Conservation (phyloP, 805 yeast genomes). For the Sugiyamaella mastotermitis region DNA sequence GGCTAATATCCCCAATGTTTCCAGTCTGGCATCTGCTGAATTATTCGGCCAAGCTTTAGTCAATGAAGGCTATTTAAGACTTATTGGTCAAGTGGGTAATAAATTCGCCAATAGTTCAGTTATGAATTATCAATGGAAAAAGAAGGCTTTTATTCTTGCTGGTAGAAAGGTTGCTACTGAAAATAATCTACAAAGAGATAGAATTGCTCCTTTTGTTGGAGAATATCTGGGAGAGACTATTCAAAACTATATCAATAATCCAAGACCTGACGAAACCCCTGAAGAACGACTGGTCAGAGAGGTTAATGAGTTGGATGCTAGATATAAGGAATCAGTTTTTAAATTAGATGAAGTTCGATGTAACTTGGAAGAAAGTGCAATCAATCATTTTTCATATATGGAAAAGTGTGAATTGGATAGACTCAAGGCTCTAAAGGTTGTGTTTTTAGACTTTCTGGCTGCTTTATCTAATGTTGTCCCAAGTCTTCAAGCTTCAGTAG, state of each 20-base stretch:
- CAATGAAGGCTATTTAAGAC: constrained; percentile 50
- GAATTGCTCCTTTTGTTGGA: constrained; percentile 24
- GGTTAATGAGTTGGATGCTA: constrained; percentile 50
- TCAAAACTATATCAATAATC: constrained; percentile 21
- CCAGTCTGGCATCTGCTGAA: constrained; percentile 55
- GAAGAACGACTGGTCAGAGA: constrained; percentile 50
- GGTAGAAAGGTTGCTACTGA: constrained; percentile 23
- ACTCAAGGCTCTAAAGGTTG: constrained; percentile 67
- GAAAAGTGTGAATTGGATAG: constrained; percentile 80
- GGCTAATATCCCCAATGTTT: constrained; percentile 34
- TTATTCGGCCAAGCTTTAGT: constrained; percentile 67
- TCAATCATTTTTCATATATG: constrained; percentile 70
- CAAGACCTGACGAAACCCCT: constrained; percentile 43
- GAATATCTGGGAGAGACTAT: constrained; percentile 27
- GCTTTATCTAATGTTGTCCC: constrained; percentile 57
- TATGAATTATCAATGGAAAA: constrained; percentile 77
- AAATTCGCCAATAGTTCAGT: constrained; percentile 69
- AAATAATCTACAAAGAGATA: constrained; percentile 4
- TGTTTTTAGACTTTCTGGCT: constrained; percentile 64
- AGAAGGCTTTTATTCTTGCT: constrained; percentile 54
- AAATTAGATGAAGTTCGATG: constrained; percentile 63
- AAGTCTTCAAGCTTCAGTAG: constrained; percentile 51
- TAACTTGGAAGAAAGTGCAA: constrained; percentile 60
- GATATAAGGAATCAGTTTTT: constrained; percentile 48
- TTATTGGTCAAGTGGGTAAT: constrained; percentile 56